Evolutionary conservation across 805 yeast genomes (phyloP).

Genomic region (Candida railenensis): DNA sequence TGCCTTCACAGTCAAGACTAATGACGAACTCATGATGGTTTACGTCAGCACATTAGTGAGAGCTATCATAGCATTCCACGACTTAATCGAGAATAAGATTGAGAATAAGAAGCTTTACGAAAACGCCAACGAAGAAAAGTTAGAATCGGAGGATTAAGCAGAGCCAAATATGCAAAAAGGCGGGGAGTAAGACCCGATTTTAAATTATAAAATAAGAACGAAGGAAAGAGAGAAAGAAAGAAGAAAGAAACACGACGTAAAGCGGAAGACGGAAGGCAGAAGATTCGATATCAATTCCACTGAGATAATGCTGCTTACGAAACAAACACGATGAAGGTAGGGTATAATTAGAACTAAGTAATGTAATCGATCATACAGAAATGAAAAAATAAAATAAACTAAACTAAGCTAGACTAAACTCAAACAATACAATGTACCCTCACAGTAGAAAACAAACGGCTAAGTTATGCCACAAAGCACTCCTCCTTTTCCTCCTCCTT

Average conservation of each 20-base stretch:
- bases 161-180: background rate
- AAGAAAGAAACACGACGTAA: too few relatives aligned
- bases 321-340: too few relatives aligned
- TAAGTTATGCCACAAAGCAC: constrained; percentile 1
- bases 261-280: too few relatives aligned
- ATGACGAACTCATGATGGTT: constrained; percentile 93
- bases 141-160: constrained; percentile 15
- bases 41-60: constrained; percentile 88
- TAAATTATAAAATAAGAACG: background rate
- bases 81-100: constrained; percentile 92
- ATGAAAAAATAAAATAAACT: too few relatives aligned
- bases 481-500: background rate
- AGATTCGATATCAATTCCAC: too few relatives aligned
- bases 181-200: background rate
- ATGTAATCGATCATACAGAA: too few relatives aligned
- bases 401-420: too few relatives aligned
- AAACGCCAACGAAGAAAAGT: constrained; percentile 25
- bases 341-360: too few relatives aligned
- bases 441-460: constrained; percentile 17
- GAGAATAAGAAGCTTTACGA: constrained; percentile 61
- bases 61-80: constrained; percentile 94
- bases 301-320: too few relatives aligned
- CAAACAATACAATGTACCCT: constrained; percentile 28
- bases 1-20: constrained; percentile 89
- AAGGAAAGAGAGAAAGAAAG: background rate